These are phyloP conservation scores for Candolleomyces eurysporus DNA, from an alignment of 768 basidiomycete genomes.

Conservation along the genomic window DNA sequence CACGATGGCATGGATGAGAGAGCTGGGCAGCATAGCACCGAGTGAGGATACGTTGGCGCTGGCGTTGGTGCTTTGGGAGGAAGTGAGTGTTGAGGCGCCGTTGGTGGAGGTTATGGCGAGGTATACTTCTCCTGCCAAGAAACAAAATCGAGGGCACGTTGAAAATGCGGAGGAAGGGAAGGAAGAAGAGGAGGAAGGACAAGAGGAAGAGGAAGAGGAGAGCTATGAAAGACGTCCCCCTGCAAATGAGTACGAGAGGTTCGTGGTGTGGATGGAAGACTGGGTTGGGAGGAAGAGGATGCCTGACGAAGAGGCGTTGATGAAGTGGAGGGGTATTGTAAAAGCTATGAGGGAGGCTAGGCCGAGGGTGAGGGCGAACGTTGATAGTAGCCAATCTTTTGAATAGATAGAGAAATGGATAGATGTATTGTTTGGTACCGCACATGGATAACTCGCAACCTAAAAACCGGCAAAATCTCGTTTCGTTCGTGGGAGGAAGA, in stretches of 20 bases:
- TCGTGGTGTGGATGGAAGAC: slow-evolving; percentile 51
- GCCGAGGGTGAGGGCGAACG: background rate
- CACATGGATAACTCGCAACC: too few species aligned
- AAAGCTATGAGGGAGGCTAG: slow-evolving; percentile 29
- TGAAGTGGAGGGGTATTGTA: slow-evolving; percentile 31
- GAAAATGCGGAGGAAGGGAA: slow-evolving; percentile 23
- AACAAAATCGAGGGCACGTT: slow-evolving; percentile 12
- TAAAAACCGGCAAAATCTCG: too few species aligned
- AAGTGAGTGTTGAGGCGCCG: slow-evolving; percentile 62
- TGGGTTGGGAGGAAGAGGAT: slow-evolving; percentile 54
- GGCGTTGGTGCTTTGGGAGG: slow-evolving; percentile 69
- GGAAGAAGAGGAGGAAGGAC: slow-evolving; percentile 25
- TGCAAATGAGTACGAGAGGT: slow-evolving; percentile 36
- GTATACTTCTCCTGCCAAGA: background rate
- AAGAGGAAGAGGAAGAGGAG: background rate
- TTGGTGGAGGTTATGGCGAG: slow-evolving; percentile 40
- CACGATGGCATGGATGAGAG: slow-evolving; percentile 72
- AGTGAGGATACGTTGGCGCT: slow-evolving; percentile 53
- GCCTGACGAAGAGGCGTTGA: slow-evolving; percentile 37
- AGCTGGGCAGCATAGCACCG: slow-evolving; percentile 48
- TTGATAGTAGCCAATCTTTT: background rate
- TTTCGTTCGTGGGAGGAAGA: too few species aligned
- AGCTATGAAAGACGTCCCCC: background rate
- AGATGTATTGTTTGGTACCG: too few species aligned
- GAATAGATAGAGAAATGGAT: too few species aligned